phyloP scores from a whole-genome alignment of 176 grass and related monocot species.

The Musa acuminata region DNA sequence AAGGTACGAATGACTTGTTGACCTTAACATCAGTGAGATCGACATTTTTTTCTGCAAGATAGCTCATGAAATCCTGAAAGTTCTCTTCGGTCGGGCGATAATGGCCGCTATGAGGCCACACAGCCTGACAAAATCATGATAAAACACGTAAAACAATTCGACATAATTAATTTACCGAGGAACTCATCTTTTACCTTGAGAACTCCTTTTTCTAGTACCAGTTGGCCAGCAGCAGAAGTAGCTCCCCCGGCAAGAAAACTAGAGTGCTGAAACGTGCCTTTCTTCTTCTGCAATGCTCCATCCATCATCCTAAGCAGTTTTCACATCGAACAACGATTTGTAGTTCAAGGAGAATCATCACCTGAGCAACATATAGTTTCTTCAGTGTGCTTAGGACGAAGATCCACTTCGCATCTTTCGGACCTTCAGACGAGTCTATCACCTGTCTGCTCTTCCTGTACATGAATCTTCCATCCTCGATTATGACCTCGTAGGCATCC shows the following conservation, averaged over 20 bases:
- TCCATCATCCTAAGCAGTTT: background rate
- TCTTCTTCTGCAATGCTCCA: conserved; percentile 39
- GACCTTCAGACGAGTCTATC: conserved; percentile 20
- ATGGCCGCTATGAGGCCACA: conserved; percentile 67
- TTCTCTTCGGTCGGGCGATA: conserved; percentile 60
- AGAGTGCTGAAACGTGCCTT: conserved; percentile 68
- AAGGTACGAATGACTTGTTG: background rate
- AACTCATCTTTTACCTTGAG: conserved; percentile 37
- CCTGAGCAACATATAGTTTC: conserved; percentile 31
- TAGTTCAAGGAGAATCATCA: conserved; percentile 9
- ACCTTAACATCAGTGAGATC: conserved; percentile 43
- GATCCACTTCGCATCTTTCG: conserved; percentile 34
- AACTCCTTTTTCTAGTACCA: conserved; percentile 45
- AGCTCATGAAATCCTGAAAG: conserved; percentile 56
- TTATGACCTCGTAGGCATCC: conserved; percentile 24
- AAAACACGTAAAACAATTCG: background rate
- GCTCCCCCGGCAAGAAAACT: conserved; percentile 81
- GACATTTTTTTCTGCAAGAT: conserved; percentile 44
- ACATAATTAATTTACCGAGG: background rate
- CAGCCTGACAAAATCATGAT: conserved; percentile 27
- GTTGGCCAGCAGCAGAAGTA: conserved; percentile 56
- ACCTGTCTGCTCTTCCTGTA: conserved; percentile 8
- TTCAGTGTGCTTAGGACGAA: conserved; percentile 33
- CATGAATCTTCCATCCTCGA: conserved; percentile 29
- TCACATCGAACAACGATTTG: background rate